A percentile compares a stretch with the other conserved stretches of the same genome.
These are phyloP conservation scores for Diutina siamensis DNA, from an alignment of 1,139 yeast species.

Conservation along the genomic window DNA sequence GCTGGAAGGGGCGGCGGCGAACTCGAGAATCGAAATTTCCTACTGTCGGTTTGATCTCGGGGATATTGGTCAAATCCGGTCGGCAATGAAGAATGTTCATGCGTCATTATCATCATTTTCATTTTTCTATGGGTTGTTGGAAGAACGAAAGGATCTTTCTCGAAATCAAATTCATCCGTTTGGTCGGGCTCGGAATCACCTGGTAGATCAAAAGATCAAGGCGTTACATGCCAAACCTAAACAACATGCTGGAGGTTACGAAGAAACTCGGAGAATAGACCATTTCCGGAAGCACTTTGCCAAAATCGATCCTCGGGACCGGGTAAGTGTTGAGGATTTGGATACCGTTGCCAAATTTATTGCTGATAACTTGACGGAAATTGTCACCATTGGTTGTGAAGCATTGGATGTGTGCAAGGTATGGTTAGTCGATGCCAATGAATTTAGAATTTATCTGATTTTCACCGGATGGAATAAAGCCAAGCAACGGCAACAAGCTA, in stretches of 20 bases:
- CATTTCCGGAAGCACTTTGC: background rate
- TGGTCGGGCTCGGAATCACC: background rate
- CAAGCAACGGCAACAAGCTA: background rate
- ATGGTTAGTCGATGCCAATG: slow-evolving; percentile 1
- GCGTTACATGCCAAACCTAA: background rate
- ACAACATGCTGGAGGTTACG: background rate
- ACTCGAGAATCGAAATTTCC: background rate
- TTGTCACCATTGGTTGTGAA: background rate
- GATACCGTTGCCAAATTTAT: background rate
- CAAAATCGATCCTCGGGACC: background rate
- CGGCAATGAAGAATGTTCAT: background rate
- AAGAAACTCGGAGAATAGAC: background rate
- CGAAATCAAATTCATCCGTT: background rate
- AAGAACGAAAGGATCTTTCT: background rate
- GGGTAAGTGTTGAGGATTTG: background rate
- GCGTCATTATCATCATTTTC: background rate
- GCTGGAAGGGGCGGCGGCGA: background rate
- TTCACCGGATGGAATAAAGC: background rate
- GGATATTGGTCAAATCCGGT: background rate
- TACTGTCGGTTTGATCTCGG: slow-evolving; percentile 3
- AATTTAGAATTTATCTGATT: background rate
- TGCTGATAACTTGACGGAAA: background rate
- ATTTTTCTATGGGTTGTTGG: background rate
- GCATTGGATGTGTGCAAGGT: background rate
- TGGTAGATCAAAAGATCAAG: background rate